phyloP scores from a whole-genome alignment of 1,139 yeast species.

The Blastobotrys ciferrii region DNA sequence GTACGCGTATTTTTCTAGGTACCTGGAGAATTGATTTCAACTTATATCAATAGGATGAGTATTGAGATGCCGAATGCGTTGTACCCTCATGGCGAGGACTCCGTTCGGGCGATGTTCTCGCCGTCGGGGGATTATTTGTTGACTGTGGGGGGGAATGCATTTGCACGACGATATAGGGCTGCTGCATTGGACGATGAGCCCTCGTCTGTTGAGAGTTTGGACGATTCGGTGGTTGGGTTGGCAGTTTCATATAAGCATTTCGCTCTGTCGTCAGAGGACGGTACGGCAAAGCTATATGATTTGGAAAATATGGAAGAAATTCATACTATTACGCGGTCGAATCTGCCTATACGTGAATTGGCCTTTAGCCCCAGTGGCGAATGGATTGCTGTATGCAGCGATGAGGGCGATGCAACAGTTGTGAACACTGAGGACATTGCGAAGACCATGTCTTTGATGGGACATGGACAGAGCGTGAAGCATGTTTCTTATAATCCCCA shows the following conservation, averaged over 20 bases:
- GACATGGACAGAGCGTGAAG: constrained; percentile 51
- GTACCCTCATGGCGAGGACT: constrained; percentile 40
- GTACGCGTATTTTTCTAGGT: neutral
- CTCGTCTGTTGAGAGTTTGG: constrained; percentile 27
- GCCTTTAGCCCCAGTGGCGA: constrained; percentile 69
- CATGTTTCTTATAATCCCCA: constrained; percentile 60
- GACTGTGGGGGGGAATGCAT: constrained; percentile 39
- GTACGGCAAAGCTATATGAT: constrained; percentile 36
- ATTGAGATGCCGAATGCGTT: constrained; percentile 20
- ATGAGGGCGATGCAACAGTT: constrained; percentile 61
- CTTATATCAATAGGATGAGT: neutral
- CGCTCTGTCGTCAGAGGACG: constrained; percentile 40
- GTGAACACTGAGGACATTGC: constrained; percentile 49
- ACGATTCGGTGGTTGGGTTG: constrained; percentile 15
- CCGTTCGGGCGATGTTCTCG: constrained; percentile 36
- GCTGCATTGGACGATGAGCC: constrained; percentile 34
- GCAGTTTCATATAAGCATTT: constrained; percentile 28
- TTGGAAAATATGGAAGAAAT: constrained; percentile 27
- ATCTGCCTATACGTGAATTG: constrained; percentile 66
- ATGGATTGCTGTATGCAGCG: constrained; percentile 72
- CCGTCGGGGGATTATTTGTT: constrained; percentile 36
- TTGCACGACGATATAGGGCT: constrained; percentile 37
- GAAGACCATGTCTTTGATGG: constrained; percentile 31
- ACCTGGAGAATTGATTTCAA: neutral
- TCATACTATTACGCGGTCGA: constrained; percentile 35